Conservation (phyloP, 164 flowering plant species). For the Akebia trifoliata region DNA sequence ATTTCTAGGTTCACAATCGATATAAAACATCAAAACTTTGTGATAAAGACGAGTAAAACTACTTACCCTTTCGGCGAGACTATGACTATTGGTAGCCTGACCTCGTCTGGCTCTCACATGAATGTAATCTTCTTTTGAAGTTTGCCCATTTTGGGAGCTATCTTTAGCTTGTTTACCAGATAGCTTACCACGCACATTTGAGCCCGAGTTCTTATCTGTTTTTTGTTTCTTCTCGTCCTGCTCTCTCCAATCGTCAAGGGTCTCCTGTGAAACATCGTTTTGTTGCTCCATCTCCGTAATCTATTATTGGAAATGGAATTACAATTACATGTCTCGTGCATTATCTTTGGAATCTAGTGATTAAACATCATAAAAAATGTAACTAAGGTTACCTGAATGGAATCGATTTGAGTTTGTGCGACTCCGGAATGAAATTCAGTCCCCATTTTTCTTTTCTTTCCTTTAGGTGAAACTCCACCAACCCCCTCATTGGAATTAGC, state of each 20-base stretch:
- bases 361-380: background rate
- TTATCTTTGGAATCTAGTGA: conserved; percentile 3
- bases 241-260: conserved; percentile 31
- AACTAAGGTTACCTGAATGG: conserved; percentile 37
- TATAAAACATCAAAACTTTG: background rate
- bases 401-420: conserved; percentile 27
- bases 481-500: conserved; percentile 32
- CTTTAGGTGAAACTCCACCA: conserved; percentile 34
- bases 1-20: conserved; percentile 11
- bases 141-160: conserved; percentile 44
- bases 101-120: conserved; percentile 95
- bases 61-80: conserved; percentile 93
- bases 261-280: conserved; percentile 37
- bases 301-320: conserved; percentile 15
- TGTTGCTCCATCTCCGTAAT: conserved; percentile 36
- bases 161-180: conserved; percentile 56
- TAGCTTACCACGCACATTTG: conserved; percentile 41
- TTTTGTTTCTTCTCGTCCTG: conserved; percentile 52
- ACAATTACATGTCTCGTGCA: too few species aligned
- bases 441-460: conserved; percentile 57
- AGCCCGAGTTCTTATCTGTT: conserved; percentile 29
- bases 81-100: conserved; percentile 97
- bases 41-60: background rate
- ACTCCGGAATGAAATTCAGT: conserved; percentile 21
- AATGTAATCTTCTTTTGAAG: conserved; percentile 64